Evolutionary conservation across 2,329 filamentous ascomycete genomes (phyloP), one percentile per base, ranked within the genome.

Genomic region (Cadophora luteo-olivacea): DNA sequence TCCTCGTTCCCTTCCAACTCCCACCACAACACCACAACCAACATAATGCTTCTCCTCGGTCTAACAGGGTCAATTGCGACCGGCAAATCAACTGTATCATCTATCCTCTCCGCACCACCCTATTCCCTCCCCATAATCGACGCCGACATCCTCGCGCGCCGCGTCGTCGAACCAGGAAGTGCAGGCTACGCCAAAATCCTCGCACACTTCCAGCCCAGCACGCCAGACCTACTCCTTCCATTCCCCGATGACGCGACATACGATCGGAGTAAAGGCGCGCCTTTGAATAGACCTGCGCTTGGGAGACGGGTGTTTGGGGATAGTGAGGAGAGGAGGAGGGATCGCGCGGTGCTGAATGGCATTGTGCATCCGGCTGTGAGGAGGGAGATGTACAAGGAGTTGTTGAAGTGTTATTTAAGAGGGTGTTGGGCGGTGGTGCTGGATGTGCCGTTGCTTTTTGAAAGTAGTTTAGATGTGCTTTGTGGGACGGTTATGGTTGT

Each of bases 41-140:
- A 4, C 60, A 73, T 52, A 65, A 98, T 98, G 96, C 88, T 98
- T 61, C 89, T 99, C 77, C 94, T 99, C 75, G 96, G 96, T 67
- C 89, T 99, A 32, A 99, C 96, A 9, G 96, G 96, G 79, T 97
- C 94, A 70, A 98, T 99, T 78, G 96, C 96, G 69, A 99, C 96
- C 6, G 96, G 96, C 79, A 99, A 99, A 87, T 97, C 95, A 57
- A 99, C 95, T 73, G 94, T 97, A 66, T 97, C 96, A 33, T 85
- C 86, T 49, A 86, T 97, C 74, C 92, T 99, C 75, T 89, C 91
- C 62, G 85, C 88, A 4, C 84, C 92, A 5, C 96, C 95, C 0
- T 92, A 97, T 84, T 91, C 88, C 69, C 87, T 99, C 70, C 94
- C 96, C 76, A 87, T 99, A 75, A 91, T 99, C 82, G 96, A 99